Percentiles rank a stretch among this genome's conserved stretches.
phyloP scores from a whole-genome alignment of 768 basidiomycete species.

The Pleurotus pulmonarius region DNA sequence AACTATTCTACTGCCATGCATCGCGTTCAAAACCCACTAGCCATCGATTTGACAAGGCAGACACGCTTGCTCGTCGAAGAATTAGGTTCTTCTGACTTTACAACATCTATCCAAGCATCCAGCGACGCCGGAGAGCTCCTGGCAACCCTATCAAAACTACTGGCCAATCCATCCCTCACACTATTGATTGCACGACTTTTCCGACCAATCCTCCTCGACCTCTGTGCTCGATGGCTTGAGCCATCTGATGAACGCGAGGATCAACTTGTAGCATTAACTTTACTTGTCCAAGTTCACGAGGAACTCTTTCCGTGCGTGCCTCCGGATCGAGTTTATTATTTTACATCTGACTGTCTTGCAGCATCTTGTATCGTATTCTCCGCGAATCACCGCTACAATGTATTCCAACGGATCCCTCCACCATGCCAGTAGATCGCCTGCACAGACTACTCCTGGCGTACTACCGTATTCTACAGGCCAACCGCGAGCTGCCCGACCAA shows the following conservation, averaged over 20 bases:
- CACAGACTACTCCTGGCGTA: constrained; percentile 76
- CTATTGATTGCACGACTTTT: constrained; percentile 59
- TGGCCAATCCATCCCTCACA: constrained; percentile 63
- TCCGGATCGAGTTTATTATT: constrained; percentile 8
- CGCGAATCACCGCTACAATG: constrained; percentile 46
- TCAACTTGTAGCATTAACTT: constrained; percentile 55
- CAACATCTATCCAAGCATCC: constrained; percentile 31
- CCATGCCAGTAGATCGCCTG: constrained; percentile 37
- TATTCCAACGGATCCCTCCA: constrained; percentile 28
- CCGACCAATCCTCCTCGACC: constrained; percentile 73
- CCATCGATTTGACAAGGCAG: constrained; percentile 55
- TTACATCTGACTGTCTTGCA: constrained; percentile 23
- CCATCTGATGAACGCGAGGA: constrained; percentile 42
- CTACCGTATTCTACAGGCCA: constrained; percentile 74
- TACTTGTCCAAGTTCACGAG: constrained; percentile 63
- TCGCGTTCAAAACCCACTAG: constrained; percentile 50
- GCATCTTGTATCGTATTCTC: constrained; percentile 54
- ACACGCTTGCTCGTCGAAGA: constrained; percentile 40
- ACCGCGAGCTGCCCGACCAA: constrained; percentile 59
- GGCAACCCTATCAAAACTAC: constrained; percentile 51
- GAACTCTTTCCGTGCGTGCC: constrained; percentile 67
- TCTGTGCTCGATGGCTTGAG: constrained; percentile 82
- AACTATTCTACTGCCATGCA: constrained; percentile 9
- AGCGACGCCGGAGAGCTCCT: constrained; percentile 42
- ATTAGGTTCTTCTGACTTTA: constrained; percentile 41